A percentile compares a stretch with the other conserved stretches of the same genome.
These are phyloP conservation scores for Apiotrichum porosum DNA, from an alignment of 1,284 basidiomycete genomes.

Conservation along the genomic window DNA sequence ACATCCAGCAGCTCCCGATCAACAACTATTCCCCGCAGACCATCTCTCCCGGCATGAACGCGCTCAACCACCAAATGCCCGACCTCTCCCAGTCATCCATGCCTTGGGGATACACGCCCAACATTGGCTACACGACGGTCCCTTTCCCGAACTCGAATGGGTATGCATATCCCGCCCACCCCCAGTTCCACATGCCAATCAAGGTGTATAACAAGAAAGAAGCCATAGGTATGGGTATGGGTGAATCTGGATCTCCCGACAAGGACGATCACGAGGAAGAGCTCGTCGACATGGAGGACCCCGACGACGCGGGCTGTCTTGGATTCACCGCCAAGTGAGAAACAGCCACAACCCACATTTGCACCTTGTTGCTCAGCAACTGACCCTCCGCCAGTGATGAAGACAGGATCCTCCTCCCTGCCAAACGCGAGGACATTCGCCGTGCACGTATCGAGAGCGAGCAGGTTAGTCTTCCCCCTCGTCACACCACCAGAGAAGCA, in stretches of 20 bases:
- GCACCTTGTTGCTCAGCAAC: neutral
- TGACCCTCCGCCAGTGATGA: slow-evolving; percentile 6
- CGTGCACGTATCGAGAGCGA: slow-evolving; percentile 35
- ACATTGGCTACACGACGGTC: too few species aligned
- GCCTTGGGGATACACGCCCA: neutral
- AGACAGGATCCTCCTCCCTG: slow-evolving; percentile 13
- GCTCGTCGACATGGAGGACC: neutral
- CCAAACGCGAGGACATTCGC: slow-evolving; percentile 23
- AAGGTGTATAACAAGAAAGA: too few species aligned
- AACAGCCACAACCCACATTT: neutral
- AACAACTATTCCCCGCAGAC: neutral
- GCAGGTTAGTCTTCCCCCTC: slow-evolving; percentile 44
- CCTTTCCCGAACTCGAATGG: too few species aligned
- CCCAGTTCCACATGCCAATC: too few species aligned
- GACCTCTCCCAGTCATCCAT: neutral
- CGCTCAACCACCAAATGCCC: neutral
- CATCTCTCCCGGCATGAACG: neutral
- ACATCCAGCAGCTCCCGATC: neutral
- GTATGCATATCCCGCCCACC: too few species aligned
- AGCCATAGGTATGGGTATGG: too few species aligned
- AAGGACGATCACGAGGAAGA: slow-evolving; percentile 1
- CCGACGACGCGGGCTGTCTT: neutral
- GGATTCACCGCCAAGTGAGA: slow-evolving; percentile 7
- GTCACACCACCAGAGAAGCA: too few species aligned
- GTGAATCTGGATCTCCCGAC: neutral